Evolutionary conservation across 352 stramenopile species (phyloP).

Genomic region (Phytophthora boehmeriae): DNA sequence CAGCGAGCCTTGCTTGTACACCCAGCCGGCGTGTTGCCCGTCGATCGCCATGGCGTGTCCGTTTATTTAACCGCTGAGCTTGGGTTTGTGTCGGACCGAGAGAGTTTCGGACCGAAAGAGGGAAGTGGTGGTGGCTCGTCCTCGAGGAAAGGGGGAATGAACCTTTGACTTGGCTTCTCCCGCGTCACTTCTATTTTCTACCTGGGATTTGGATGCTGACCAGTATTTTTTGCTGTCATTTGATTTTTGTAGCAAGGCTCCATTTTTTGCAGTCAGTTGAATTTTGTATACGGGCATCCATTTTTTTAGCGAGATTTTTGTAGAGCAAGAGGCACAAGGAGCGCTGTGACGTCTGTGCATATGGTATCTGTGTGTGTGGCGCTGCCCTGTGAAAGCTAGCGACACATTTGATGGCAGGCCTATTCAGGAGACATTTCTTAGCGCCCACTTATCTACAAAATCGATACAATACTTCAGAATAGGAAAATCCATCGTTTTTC

Average conservation of each 20-base stretch:
- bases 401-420: no score
- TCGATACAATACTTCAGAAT: background rate
- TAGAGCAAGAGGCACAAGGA: no score
- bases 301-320: background rate
- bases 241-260: slow-evolving; percentile 20
- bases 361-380: no score
- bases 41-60: slow-evolving; percentile 38
- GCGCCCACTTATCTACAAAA: no score
- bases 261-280: slow-evolving; percentile 3
- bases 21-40: slow-evolving; percentile 74
- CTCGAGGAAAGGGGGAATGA: slow-evolving; percentile 16
- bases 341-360: no score
- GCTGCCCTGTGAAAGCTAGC: no score
- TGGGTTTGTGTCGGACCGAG: no score
- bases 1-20: slow-evolving; percentile 85
- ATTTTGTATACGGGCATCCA: slow-evolving; percentile 22
- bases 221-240: background rate
- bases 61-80: no score
- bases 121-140: background rate
- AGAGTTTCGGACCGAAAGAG: no score
- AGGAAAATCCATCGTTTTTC: slow-evolving; percentile 24
- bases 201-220: no score
- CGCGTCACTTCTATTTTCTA: slow-evolving; percentile 10
- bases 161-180: slow-evolving; percentile 7
- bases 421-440: no score